Base-by-base conservation (phyloP, 345 rosid species). In the Iberis pinnata region DNA sequence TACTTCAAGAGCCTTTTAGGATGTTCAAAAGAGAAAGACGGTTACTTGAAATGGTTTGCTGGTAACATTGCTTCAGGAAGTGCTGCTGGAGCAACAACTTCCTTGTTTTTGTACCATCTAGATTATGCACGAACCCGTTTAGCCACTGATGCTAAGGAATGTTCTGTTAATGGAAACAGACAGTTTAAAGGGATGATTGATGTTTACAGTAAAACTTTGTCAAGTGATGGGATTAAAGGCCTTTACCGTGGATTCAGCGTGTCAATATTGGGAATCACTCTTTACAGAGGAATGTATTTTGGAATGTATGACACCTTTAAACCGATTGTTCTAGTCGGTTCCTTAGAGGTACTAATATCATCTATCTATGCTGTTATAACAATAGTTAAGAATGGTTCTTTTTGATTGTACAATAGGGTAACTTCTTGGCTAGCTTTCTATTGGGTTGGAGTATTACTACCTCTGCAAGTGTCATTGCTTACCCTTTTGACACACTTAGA, bases 31-130 rank as follows among this genome's bases (percentile, higher is more conserved):
- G 97, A 92, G 83, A 83, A 58, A 65, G 94, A 88, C 61, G 95
- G 95, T 65, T 85, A 85, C 61, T 5, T 74, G 18, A 88, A 78
- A 66, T 77, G 94, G 86, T 88, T 92, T 75, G 74, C 81, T 31
- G 90, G 95, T 18, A 92, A 92, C 16, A 65, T 88, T 24, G 95
- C 97, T 54, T 85, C 95, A 2, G 98, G 97, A 33, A 88, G 98
- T 73, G 98, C 98, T 43, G 98, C 94, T 58, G 97, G 98, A 42
- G 97, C 97, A 45, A 85, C 85, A 16, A 85, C 89, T 36, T 83
- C 95, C 0, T 51, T 83, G 62, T 75, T 92, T 43, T 67, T 92
- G 4, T 92, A 92, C 58, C 98, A 92, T 76, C 69, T 92, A 56
- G 98, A 88, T 71, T 92, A 85, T 52, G 94, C 85, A 3, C 75